These are phyloP conservation scores for Xylaria sp. DNA, from an alignment of 2,329 filamentous ascomycete species.

Conservation along the genomic window DNA sequence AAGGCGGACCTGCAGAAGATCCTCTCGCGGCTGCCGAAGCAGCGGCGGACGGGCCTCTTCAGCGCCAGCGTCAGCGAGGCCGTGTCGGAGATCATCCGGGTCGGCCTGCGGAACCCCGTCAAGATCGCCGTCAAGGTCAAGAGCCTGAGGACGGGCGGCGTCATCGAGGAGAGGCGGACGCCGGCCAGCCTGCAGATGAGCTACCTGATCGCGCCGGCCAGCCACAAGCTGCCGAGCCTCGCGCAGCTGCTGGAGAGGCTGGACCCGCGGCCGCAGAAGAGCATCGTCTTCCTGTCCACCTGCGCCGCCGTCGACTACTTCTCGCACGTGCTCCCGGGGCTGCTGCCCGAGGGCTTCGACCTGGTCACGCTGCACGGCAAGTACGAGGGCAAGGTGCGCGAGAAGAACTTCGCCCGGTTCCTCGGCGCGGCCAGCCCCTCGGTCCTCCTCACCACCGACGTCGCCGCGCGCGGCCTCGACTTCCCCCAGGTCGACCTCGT, in stretches of 20 bases:
- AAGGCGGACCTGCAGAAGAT: constrained; percentile 89
- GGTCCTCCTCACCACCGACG: constrained; percentile 88
- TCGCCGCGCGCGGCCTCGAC: constrained; percentile 87
- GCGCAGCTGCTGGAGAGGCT: constrained; percentile 70
- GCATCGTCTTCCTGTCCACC: constrained; percentile 90
- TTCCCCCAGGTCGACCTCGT: constrained; percentile 92
- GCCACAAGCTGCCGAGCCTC: constrained; percentile 78
- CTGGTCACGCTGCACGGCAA: constrained; percentile 90
- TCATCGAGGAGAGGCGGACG: constrained; percentile 79
- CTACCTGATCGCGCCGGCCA: constrained; percentile 75
- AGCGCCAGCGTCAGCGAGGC: constrained; percentile 96
- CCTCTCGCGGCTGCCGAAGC: constrained; percentile 82
- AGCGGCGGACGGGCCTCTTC: constrained; percentile 89
- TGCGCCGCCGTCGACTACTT: constrained; percentile 97
- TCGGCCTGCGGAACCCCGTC: constrained; percentile 90
- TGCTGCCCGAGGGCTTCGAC: constrained; percentile 70
- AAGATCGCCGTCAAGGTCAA: constrained; percentile 95
- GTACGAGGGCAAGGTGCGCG: constrained; percentile 82
- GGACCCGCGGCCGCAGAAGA: constrained; percentile 76
- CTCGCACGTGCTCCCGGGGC: constrained; percentile 72
- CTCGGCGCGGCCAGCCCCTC: constrained; percentile 73
- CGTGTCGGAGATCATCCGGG: constrained; percentile 87
- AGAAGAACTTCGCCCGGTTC: constrained; percentile 85
- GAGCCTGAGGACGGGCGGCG: constrained; percentile 64
- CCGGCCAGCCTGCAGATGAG: constrained; percentile 92